A percentile compares a stretch with the other conserved stretches of the same genome.
Conservation (phyloP, 768 basidiomycete species). For the Butyriboletus loyo region DNA sequence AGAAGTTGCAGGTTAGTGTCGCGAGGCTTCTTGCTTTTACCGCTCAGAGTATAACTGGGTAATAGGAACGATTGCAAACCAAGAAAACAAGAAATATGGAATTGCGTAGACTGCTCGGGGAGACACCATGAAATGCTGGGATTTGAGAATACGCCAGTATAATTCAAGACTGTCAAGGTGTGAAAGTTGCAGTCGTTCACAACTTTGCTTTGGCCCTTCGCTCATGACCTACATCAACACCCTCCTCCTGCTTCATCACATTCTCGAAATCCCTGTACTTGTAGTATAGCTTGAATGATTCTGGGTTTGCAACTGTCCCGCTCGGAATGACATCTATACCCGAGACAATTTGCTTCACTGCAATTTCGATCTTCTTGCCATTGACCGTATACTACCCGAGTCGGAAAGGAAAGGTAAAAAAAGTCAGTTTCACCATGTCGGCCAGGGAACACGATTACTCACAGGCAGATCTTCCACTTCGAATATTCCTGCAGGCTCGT, state of each 20-base stretch:
- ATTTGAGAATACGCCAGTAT: not conserved
- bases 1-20: conserved; percentile 8
- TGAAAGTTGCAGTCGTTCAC: not conserved
- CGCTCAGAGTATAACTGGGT: not conserved
- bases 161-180: not conserved
- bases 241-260: conserved; percentile 18
- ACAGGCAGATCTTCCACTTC: conserved; percentile 68
- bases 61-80: conserved; percentile 3
- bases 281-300: conserved; percentile 61
- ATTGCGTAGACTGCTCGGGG: conserved; percentile 12
- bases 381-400: conserved; percentile 64
- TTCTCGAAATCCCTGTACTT: conserved; percentile 53
- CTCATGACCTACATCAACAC: not conserved
- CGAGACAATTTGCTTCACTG: conserved; percentile 76
- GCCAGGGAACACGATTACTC: conserved; percentile 24
- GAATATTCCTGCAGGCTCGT: conserved; percentile 71
- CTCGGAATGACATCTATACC: conserved; percentile 62
- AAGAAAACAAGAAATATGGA: conserved; percentile 9
- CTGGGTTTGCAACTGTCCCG: conserved; percentile 73
- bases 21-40: not conserved
- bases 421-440: not conserved
- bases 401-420: not conserved
- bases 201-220: conserved; percentile 8
- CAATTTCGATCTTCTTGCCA: conserved; percentile 77
- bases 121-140: not conserved